Evolutionary conservation across 139 green algal species (phyloP).

Genomic region (Ettlia oleoabundans): DNA sequence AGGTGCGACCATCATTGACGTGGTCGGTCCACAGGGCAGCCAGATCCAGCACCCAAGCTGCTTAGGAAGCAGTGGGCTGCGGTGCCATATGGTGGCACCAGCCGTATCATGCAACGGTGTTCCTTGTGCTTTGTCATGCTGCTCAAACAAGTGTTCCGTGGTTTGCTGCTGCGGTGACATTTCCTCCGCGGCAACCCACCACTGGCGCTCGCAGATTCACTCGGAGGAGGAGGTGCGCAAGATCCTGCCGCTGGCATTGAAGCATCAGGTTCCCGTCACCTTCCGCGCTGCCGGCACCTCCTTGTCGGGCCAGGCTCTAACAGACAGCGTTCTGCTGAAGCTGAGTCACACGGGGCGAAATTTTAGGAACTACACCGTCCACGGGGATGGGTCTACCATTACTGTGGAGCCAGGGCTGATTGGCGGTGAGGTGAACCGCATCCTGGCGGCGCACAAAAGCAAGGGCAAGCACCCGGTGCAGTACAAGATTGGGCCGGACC

Average conservation of each 20-base stretch:
- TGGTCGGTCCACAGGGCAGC: not conserved
- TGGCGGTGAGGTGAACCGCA: slow-evolving; percentile 83
- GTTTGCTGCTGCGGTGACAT: no score
- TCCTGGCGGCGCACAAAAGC: slow-evolving; percentile 80
- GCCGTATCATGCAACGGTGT: no score
- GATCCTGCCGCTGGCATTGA: slow-evolving; percentile 88
- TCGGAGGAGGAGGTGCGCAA: slow-evolving; percentile 88
- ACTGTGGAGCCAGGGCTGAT: slow-evolving; percentile 97
- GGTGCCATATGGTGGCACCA: no score
- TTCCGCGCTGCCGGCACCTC: slow-evolving; percentile 96
- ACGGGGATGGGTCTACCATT: slow-evolving; percentile 90
- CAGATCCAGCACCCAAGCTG: no score
- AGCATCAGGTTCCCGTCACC: slow-evolving; percentile 91
- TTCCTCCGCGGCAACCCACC: no score
- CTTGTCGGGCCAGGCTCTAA: slow-evolving; percentile 92
- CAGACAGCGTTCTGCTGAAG: slow-evolving; percentile 96
- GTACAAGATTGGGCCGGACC: slow-evolving; percentile 99
- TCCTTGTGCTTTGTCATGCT: no score
- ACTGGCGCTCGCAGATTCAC: slow-evolving; percentile 80
- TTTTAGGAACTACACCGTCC: slow-evolving; percentile 93
- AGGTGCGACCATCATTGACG: slow-evolving; percentile 39
- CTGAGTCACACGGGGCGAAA: slow-evolving; percentile 95
- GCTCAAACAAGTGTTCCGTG: no score
- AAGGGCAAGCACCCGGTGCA: slow-evolving; percentile 77
- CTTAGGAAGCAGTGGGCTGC: no score